Base-by-base conservation (phyloP, 2,329 filamentous ascomycete genomes). In the Arthroderma uncinatum region DNA sequence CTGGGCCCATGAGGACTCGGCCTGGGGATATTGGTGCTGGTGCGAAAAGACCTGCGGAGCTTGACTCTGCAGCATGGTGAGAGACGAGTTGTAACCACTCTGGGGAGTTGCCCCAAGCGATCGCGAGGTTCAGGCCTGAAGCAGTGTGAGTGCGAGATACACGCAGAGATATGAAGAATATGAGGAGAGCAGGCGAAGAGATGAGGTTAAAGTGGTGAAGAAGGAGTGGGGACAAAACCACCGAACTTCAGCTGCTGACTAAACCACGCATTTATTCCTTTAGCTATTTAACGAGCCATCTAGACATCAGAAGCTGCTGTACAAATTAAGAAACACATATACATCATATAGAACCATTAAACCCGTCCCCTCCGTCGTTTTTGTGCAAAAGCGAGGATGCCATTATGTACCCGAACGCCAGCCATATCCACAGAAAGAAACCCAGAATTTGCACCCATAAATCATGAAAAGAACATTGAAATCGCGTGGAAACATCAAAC, bases 11-110 rank as follows among this genome's bases (percentile, higher is more conserved):
- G 75, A 60, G 66, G 74, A 58, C 67, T 72, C 47, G 63, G 73
- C 70, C 63, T 76, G 75, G 23, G 73, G 73, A 58, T 77, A 77
- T 64, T 78, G 78, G 64, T 79, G 77, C 67, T 80, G 78, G 65
- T 83, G 80, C 57, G 79, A 79, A 69, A 82, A 83, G 68, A 82
- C 74, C 75, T 83, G 80, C 70, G 82, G 79, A 70, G 77, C 76
- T 71, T 78, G 73, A 68, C 74, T 71, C 72, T 73, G 71, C 58
- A 74, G 70, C 72, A 74, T 74, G 67, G 64, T 70, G 71, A 65
- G 63, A 63, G 63, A 64, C 62, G 64, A 62, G 63, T 64, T 57
- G 59, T 60, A 50, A 21, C 34, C 55, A 53, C 55, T 57, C 40
- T 60, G 37, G 47, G 58, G 56, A 58, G 60, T 52, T 55, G 58